phyloP scores from a whole-genome alignment of 345 rosid genomes.

The Arabis alpina region DNA sequence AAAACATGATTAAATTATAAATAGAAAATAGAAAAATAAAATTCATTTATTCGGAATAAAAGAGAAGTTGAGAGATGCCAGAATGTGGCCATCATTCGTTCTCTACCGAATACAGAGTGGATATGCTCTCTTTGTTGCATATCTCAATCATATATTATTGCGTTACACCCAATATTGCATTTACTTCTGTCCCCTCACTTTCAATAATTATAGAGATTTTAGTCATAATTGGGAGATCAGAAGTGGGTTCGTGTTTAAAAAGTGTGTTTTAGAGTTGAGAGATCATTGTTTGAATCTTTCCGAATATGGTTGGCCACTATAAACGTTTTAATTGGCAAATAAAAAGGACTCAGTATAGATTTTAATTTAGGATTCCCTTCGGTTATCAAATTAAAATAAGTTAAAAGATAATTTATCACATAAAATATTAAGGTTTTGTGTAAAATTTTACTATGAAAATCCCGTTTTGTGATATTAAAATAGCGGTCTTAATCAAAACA shows the following conservation, averaged over 20 bases:
- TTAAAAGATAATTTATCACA: neutral
- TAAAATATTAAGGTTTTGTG: neutral
- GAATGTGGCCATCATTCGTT: conserved; percentile 23
- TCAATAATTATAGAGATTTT: neutral
- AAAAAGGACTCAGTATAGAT: neutral
- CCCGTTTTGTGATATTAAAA: neutral
- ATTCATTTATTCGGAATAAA: neutral
- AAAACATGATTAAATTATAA: neutral
- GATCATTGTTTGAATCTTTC: too few species aligned
- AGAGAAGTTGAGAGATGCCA: conserved; percentile 30
- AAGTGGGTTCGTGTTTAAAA: too few species aligned
- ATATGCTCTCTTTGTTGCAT: conserved; percentile 35
- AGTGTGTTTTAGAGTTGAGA: too few species aligned
- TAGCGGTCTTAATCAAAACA: neutral
- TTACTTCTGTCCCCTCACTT: conserved; percentile 36
- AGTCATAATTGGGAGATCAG: conserved; percentile 7
- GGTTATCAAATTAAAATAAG: too few species aligned
- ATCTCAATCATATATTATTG: conserved; percentile 35
- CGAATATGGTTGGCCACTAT: too few species aligned
- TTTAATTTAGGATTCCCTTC: neutral
- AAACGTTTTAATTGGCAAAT: neutral
- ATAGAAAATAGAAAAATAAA: neutral
- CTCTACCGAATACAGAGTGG: conserved; percentile 37
- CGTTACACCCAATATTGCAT: conserved; percentile 31
- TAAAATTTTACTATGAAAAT: too few species aligned